Base-by-base conservation (phyloP, 2,329 filamentous ascomycete genomes). In the Monilinia laxa region DNA sequence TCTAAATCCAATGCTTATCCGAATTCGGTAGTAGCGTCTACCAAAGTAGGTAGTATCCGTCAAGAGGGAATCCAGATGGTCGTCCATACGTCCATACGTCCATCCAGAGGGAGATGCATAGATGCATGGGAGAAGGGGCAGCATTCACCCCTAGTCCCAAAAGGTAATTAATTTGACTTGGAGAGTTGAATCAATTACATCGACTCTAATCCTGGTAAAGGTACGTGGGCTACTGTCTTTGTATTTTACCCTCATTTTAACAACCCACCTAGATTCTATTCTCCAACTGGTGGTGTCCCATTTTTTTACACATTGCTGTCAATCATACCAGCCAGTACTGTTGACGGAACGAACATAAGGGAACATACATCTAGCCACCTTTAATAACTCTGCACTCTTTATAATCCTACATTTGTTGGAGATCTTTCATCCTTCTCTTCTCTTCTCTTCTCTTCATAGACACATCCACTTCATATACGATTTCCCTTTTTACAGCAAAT, bases 361-460 rank as follows among this genome's bases (percentile, higher is more conserved):
- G 51, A 53, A 63, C 16, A 28, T 55, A 63, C 49, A 63, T 55
- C 49, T 42, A 54, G 60, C 60, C 49, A 63, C 60, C 49, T 63
- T 54, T 54, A 9, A 38, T 54, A 9, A 38, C 45, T 38, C 18
- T 11, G 25, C 58, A 14, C 38, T 38, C 20, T 18, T 9, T 35
- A 9, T 35, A 35, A 35, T 35, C 31, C 12, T 40, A 25, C 20
- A 6, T 51, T 35, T 23, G 2, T 62, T 38, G 7, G 38, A 51
- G n/a, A 25, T n/a, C 12, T 42, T 53, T 40, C 49, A n/a, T 54
- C 23, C 42, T 16, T 20, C 53, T 25, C 16, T 28, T 4, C 28
- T 28, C 42, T 16, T 20, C 53, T 25, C 16, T 42, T 52, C 49
- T 28, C 4, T 16, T 20, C 28, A 38, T 23, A 31, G 23, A 51